Percentiles rank a stretch among this genome's conserved stretches.
Conservation (phyloP, 2,329 filamentous ascomycete species). For the Penicillium palitans region DNA sequence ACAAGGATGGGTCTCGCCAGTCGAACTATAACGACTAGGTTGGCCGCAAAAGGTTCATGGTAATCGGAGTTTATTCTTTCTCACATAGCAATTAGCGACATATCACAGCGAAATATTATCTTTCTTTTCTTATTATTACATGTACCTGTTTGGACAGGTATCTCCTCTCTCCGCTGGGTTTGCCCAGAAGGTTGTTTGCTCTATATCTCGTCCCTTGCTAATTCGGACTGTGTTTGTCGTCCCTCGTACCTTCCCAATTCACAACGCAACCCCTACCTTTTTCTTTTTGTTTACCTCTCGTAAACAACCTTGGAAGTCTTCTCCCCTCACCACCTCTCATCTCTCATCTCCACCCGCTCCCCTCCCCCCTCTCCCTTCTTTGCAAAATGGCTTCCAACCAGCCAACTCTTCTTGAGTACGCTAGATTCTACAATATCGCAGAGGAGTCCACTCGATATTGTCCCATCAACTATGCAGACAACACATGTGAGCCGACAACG, state of each 20-base stretch:
- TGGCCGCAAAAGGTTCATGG: background rate
- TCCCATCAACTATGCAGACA: background rate
- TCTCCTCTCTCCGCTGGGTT: background rate
- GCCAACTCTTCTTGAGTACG: background rate
- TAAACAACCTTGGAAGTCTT: background rate
- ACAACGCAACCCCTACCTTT: background rate
- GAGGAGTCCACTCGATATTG: background rate
- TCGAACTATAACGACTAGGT: slow-evolving; percentile 59
- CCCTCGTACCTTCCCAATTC: background rate
- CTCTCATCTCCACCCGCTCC: too few species aligned
- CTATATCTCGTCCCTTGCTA: background rate
- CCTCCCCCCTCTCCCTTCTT: background rate
- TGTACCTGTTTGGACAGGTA: background rate
- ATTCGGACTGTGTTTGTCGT: background rate
- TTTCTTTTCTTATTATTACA: background rate
- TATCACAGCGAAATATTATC: slow-evolving; percentile 5
- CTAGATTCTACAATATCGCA: background rate
- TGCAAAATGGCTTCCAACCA: background rate
- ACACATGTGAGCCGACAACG: background rate
- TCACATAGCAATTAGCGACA: slow-evolving; percentile 7
- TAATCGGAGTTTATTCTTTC: background rate
- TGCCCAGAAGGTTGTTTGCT: background rate
- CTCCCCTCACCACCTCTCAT: background rate
- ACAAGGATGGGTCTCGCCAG: slow-evolving; percentile 57
- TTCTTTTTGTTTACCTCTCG: background rate